Evolutionary conservation across 129 eudicot species (phyloP), one percentile per base, ranked within the genome.

Genomic region (Flaveria linearis): DNA sequence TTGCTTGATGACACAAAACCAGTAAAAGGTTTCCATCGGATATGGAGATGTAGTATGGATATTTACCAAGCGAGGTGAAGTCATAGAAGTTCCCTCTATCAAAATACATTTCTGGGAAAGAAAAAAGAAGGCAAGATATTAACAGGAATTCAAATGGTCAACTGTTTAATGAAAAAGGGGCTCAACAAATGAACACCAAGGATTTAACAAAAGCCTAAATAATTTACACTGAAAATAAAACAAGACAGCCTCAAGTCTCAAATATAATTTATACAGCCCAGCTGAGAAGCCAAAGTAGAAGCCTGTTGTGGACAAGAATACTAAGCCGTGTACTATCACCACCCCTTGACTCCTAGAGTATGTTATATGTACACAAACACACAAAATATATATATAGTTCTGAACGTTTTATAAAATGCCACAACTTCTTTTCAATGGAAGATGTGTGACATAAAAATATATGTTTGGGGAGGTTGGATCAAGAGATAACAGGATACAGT

Each of bases 11-110:
- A 20, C 68, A 53, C 23, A 56, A 5, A 52, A 60, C 36, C 39
- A 60, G 9, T 69, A 62, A 71, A 57, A 56, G 33, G n/a, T 73
- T 25, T 11, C 17, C 16, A 17, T 56, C 20, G 41, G 26, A 22
- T 57, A 61, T 64, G 11, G 17, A 67, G 5, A 25, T 33, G 55
- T 22, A 9, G 13, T 13, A 17, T 25, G 69, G 22, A 60, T 18
- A 87, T 96, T 76, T 70, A 93, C 98, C 98, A 61, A 93, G 91
- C 49, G 97, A 93, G 33, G 98, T 93, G 51, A 93, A 93, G 84
- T 93, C 98, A 68, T 93, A 93, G 72, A 88, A 93, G 89, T 93
- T 93, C 76, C 97, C 97, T 85, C 88, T 88, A 82, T 93, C 98
- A 53, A 93, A 93, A 83, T 90, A 93, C 85, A 93, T 93, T 80